phyloP scores from a whole-genome alignment of 331 rosid genomes.

The Cydonia oblonga region DNA sequence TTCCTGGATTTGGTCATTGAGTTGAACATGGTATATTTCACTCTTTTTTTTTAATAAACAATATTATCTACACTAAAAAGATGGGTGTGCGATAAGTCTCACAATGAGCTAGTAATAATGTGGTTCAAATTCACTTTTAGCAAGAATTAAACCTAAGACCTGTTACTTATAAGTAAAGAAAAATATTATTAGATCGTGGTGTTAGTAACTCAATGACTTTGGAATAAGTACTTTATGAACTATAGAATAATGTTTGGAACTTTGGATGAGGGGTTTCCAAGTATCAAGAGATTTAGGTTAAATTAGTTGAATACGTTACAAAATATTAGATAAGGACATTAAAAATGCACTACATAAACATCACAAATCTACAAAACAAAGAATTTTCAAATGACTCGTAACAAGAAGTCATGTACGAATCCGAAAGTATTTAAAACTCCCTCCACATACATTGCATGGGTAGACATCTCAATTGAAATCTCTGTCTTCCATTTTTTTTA shows the following conservation, averaged over 20 bases:
- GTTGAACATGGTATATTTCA: accelerated
- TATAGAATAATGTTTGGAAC: not conserved
- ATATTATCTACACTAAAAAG: no score
- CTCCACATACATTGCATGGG: not conserved
- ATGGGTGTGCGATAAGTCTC: no score
- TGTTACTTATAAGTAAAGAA: accelerated
- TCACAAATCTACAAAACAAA: not conserved
- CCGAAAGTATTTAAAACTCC: not conserved
- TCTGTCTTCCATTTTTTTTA: not conserved
- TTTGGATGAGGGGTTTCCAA: not conserved
- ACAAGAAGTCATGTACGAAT: not conserved
- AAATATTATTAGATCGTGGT: no score
- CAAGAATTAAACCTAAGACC: no score
- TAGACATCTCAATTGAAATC: not conserved
- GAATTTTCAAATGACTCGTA: not conserved
- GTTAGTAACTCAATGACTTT: no score
- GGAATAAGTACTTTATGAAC: not conserved
- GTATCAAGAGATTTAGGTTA: not conserved
- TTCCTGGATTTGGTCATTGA: not conserved
- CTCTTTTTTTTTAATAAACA: no score
- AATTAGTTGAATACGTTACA: not conserved
- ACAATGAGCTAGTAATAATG: no score
- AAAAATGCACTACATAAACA: not conserved
- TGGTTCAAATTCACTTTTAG: no score
- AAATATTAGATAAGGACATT: no score